Base-by-base conservation (phyloP, 164 flowering plant genomes). In the Chimonanthus salicifolius region DNA sequence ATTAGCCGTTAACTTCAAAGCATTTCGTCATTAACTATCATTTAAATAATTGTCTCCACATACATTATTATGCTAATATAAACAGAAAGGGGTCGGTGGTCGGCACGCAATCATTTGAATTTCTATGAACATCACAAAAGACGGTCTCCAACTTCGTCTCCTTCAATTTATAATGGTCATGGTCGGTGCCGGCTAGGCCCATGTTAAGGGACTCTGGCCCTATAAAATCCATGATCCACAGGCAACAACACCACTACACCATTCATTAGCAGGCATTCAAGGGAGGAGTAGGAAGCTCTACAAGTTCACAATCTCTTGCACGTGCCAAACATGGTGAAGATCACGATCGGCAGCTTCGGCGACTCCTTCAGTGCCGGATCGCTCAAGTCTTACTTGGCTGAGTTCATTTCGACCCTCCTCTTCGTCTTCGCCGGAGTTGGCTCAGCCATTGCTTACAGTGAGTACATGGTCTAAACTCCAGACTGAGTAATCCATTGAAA, bases 381-480 rank as follows among this genome's bases (percentile, higher is more conserved):
- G 0, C 67, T 89, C 20, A 90, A 83, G 83, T 69, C 88, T 45
- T 88, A 87, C 71, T 58, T 89, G 0, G 78, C 95, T 3, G 92
- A 90, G 78, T 90, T 87, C 84, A 87, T 89, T 9, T 82, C 95
- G 49, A 88, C 92, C 44, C 87, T 89, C 48, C 88, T 88, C 62
- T 90, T 90, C 20, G 92, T 90, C 33, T 88, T 90, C 65, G 95
- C 95, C 43, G 92, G 92, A 7, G 92, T 88, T 62, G 95, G 95
- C 7, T 90, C 95, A 0, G 95, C 95, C 50, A 85, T 90, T 20
- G 87, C 95, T 68, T 86, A 62, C 70, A 74, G 95, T 88, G 70
- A 80, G 85, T 79, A 4, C 10, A 5, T 43, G 58, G 13, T 10
- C 5, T 51, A 9, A 9, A 51, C 16, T 51, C 58, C 58, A 9